phyloP scores from a whole-genome alignment of 2,329 filamentous ascomycete species.

The Phyllosticta citribraziliensis region DNA sequence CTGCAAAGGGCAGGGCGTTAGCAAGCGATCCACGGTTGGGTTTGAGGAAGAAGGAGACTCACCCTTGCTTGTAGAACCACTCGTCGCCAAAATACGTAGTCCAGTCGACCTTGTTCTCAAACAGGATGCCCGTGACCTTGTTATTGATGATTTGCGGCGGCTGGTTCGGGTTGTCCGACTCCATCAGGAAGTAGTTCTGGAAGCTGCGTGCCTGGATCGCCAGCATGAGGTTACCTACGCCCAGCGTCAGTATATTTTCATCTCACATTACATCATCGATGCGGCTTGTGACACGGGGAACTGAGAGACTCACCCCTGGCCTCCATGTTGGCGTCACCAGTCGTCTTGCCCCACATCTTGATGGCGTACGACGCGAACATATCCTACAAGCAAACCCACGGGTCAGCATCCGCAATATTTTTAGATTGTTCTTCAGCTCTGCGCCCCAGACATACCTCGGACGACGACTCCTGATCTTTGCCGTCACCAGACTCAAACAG shows the following conservation, averaged over 20 bases:
- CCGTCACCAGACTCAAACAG: constrained; percentile 64
- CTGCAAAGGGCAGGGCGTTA: constrained; percentile 20
- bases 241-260: not conserved
- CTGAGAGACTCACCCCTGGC: constrained; percentile 39
- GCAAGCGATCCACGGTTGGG: not conserved
- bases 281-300: not conserved
- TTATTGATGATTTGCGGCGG: constrained; percentile 73
- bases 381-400: constrained; percentile 40
- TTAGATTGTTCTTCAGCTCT: not conserved
- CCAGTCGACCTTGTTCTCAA: constrained; percentile 96
- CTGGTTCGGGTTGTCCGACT: constrained; percentile 59
- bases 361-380: constrained; percentile 78
- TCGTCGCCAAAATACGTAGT: constrained; percentile 70
- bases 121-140: constrained; percentile 63
- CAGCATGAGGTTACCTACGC: constrained; percentile 65
- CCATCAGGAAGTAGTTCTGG: constrained; percentile 76
- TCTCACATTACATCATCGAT: not conserved
- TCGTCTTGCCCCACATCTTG: constrained; percentile 86
- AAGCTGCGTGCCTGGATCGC: constrained; percentile 65
- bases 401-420: not conserved
- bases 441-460: constrained; percentile 42
- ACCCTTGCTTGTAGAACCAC: constrained; percentile 57
- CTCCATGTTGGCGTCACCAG: constrained; percentile 68
- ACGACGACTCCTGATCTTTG: constrained; percentile 84
- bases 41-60: not conserved